Base-by-base conservation (phyloP, 306 rosid genomes). In the Mimosa bimucronata region DNA sequence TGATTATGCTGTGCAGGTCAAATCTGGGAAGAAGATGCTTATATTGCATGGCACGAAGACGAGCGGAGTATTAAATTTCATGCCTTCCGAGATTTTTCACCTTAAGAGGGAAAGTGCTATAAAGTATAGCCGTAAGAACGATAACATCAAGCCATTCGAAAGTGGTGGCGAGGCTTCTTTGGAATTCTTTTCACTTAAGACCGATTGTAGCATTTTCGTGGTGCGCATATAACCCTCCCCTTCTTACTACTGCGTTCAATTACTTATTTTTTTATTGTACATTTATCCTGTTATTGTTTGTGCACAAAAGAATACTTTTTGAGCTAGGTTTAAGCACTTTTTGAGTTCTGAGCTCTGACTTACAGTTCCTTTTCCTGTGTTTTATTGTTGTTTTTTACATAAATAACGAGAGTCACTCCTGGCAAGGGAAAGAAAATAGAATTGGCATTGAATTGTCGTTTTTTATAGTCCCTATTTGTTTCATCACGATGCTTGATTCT, bases 1-100 rank as follows among this genome's bases (percentile, higher is more conserved):
- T 12, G 70, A 26, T 58, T 74, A n/a, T 71, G 66, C 37, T 45
- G 70, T 77, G 71, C 79, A 94, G 98, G 86, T 91, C 5, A 98
- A 95, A 85, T 84, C 88, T 93, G 96, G 97, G 74, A 95, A 93
- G 91, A 95, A 95, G 90, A 91, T 98, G 12, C 86, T 95, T 70
- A 50, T 95, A 21, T 91, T 95, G 72, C 97, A 95, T 21, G 99
- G 99, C 1, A 90, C 96, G 0, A 95, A 90, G 78, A 93, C 98
- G 0, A 91, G 97, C 41, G 64, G 58, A 1, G 93, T 89, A 1
- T 62, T 96, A 80, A 96, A 93, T 34, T 50, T 82, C 4, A 92
- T 87, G 5, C 70, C 93, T 73, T 66, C 89, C 1, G 93, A 93
- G 71, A 86, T 96, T 70, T 88, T 88, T 85, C 96, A 90, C 13